Evolutionary conservation across 2,329 filamentous ascomycete species (phyloP), one percentile per base, ranked within the genome.

Genomic region (Colletotrichum sp.): DNA sequence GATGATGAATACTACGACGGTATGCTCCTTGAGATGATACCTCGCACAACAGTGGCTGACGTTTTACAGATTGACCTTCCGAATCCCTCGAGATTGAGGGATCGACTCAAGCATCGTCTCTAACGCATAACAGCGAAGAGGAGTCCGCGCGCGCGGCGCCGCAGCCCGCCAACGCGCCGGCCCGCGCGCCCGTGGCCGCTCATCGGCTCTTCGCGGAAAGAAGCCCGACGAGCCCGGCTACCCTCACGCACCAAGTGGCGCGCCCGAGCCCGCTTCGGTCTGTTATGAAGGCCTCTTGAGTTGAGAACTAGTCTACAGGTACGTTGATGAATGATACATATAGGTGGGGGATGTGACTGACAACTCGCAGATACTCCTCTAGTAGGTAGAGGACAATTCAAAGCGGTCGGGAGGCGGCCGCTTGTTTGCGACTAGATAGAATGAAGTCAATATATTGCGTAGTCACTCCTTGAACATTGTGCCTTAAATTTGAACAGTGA

Each of bases 81-180:
- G 92, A 95, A 90, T 90, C 91, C 95, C 95, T 96, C 95, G 95
- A 88, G 86, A 90, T 93, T 95, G 96, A 98, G 96, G 96, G 94
- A 92, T 81, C 89, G 90, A 89, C 90, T 93, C 94, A 91, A 92
- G 90, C 87, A 84, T 82, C 85, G 85, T 86, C 85, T 80, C 77
- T 78, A 71, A 77, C 78, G 77, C 76, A 82, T 77, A 78, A 83
- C 81, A 80, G 81, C 79, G 81, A 82, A 80, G 81, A 85, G 72
- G 74, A 72, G 52, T 69, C 62, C 71, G 76, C 76, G 70, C 74
- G 60, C 71, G 67, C 75, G 73, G 68, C 69, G 67, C 64, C 75
- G 83, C 84, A 82, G 82, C 83, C 82, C 81, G 81, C 79, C 76
- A 82, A 82, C 81, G 81, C 79, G 77, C 82, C 82, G 81, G 85